Percentiles rank a stretch among this genome's conserved stretches.
Conservation (phyloP, 352 stramenopile species). For the Pythium diclinum region DNA sequence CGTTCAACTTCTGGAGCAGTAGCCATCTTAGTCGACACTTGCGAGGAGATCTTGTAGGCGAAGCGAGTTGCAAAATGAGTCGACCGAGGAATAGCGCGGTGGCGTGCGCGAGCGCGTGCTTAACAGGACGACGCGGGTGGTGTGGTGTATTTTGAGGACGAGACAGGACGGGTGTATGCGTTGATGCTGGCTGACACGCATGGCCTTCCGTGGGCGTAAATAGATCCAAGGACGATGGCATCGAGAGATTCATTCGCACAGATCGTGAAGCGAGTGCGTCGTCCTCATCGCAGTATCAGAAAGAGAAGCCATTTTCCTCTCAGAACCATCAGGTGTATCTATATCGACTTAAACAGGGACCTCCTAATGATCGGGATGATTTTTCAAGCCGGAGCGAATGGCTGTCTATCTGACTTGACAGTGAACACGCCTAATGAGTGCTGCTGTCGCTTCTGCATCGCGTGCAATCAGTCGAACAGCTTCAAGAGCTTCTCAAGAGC, state of each 20-base stretch:
- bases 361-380: neutral
- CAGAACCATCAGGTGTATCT: constrained; percentile 4
- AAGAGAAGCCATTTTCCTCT: neutral
- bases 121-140: neutral
- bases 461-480: neutral
- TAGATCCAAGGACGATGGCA: neutral
- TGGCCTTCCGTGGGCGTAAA: neutral
- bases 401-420: neutral
- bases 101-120: neutral
- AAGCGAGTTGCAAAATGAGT: constrained; percentile 4
- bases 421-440: constrained; percentile 10
- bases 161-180: neutral
- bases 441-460: neutral
- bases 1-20: constrained; percentile 17
- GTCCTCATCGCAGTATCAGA: constrained; percentile 8
- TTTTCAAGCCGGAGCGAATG: neutral
- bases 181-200: neutral
- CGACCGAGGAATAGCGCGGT: neutral
- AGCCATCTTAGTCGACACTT: constrained; percentile 19
- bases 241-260: neutral
- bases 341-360: constrained; percentile 21
- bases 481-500: neutral
- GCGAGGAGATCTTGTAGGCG: neutral
- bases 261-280: neutral
- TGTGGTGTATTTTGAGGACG: neutral